These are phyloP conservation scores for Polysphondylium violaceum DNA, from an alignment of 78 protist species.

Conservation along the genomic window DNA sequence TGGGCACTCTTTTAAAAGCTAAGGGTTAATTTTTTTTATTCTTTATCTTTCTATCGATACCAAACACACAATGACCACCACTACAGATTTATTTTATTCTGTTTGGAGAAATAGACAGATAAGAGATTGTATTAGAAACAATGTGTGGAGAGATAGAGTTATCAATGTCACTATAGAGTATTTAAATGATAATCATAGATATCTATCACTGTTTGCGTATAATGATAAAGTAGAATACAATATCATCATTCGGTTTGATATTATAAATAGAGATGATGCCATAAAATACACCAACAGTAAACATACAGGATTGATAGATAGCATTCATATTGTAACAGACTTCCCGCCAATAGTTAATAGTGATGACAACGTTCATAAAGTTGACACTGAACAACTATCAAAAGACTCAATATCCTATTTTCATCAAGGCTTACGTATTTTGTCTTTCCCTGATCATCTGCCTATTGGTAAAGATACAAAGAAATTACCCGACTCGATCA, in stretches of 20 bases:
- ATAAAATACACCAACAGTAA: too few relatives aligned
- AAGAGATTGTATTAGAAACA: not conserved
- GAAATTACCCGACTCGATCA: not conserved
- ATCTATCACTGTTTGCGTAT: not conserved
- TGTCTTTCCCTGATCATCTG: not conserved
- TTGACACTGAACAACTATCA: not conserved
- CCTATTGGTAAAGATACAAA: not conserved
- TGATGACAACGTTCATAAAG: not conserved
- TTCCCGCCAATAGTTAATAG: not conserved
- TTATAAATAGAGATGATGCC: not conserved
- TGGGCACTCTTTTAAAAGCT: too few relatives aligned
- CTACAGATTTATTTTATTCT: not conserved
- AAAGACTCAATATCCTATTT: too few relatives aligned
- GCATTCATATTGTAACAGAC: not conserved
- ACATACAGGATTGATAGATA: not conserved
- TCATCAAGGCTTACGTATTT: constrained; percentile 1
- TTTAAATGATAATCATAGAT: not conserved
- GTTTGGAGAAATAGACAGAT: not conserved
- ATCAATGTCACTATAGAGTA: not conserved
- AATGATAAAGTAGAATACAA: not conserved
- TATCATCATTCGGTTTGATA: not conserved
- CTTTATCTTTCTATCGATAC: too few relatives aligned
- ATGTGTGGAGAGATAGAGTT: not conserved
- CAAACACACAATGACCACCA: not conserved
- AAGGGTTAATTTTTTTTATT: too few relatives aligned